Evolutionary conservation across 495 filamentous ascomycete genomes (phyloP), one percentile per base, ranked within the genome.

Genomic region (Darksidea phi): DNA sequence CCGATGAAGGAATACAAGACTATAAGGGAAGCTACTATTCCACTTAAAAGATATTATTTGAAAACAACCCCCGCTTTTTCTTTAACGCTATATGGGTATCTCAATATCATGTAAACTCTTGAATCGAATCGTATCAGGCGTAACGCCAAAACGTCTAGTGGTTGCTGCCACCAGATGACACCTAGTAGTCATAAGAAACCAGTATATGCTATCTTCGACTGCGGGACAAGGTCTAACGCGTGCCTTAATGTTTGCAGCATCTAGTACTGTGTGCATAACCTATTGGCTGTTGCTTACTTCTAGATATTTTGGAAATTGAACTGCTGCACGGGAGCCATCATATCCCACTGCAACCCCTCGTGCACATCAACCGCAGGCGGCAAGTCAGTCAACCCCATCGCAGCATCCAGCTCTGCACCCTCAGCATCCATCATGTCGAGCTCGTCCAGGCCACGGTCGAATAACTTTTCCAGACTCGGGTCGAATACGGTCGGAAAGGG

Each of bases 331-430:
- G 17, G 20, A 21, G 17, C 26, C 6, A 48, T 25, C 5, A 58
- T 25, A 23, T 41, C 55, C 45, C 20, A 23, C 25, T 41, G 17
- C 52, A 54, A 26, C 18, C 46, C 55, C 20, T 48, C 23, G 20
- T 58, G 55, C n/a, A 58, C 55, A 50, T 58, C 55, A 1, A 49
- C 17, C 11, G 58, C n/a, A 5, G 48, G 25, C 1, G 42, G 43
- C 6, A 61, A 17, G 6, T 18, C 25, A 7, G 13, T 32, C 25
- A 63, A 38, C n/a, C 59, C 59, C 59, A 63, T 63, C 20, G 15
- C 34, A 15, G n/a, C n/a, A 51, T 63, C 59, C 59, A 63, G 24
- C 41, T 54, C 50, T 1, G 41, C 49, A 5, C 55, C 59, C 6
- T 57, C 59, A n/a, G 25, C 47, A 12, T 61, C 58, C 50, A 26